A percentile compares a stretch with the other conserved stretches of the same genome.
These are phyloP conservation scores for Globisporangium okanoganense DNA, from an alignment of 352 stramenopile genomes.

Conservation along the genomic window DNA sequence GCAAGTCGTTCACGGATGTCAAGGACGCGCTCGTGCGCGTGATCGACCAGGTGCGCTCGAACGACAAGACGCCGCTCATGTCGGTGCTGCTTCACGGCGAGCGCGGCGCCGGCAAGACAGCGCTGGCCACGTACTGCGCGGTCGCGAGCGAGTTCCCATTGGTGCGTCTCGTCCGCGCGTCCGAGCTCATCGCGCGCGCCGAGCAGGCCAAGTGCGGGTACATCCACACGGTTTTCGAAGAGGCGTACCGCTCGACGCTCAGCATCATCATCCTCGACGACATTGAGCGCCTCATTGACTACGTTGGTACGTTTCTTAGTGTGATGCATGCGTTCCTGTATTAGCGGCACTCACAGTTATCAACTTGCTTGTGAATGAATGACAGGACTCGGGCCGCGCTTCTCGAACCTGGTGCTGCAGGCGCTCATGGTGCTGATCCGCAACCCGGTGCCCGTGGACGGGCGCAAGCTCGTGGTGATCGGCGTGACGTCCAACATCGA, in stretches of 20 bases:
- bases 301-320: constrained; percentile 53
- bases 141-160: constrained; percentile 97
- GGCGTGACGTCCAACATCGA: constrained; percentile 92
- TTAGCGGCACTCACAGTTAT: neutral
- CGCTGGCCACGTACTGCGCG: constrained; percentile 95
- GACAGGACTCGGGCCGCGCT: constrained; percentile 91
- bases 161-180: constrained; percentile 96
- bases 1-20: constrained; percentile 92
- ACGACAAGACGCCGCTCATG: constrained; percentile 96
- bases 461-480: constrained; percentile 95
- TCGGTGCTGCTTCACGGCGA: constrained; percentile 96
- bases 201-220: constrained; percentile 93
- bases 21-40: constrained; percentile 89
- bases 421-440: constrained; percentile 98
- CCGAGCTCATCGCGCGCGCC: constrained; percentile 95
- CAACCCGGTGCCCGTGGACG: constrained; percentile 92
- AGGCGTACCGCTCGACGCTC: constrained; percentile 97
- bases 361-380: neutral
- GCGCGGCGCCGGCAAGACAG: constrained; percentile 95
- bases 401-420: constrained; percentile 98
- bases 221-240: constrained; percentile 95
- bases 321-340: constrained; percentile 1
- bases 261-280: constrained; percentile 99
- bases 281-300: constrained; percentile 99
- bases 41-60: constrained; percentile 94